Percentiles rank a stretch among this genome's conserved stretches.
Conservation (phyloP, 2,329 filamentous ascomycete species). For the Graphilbum sp. region DNA sequence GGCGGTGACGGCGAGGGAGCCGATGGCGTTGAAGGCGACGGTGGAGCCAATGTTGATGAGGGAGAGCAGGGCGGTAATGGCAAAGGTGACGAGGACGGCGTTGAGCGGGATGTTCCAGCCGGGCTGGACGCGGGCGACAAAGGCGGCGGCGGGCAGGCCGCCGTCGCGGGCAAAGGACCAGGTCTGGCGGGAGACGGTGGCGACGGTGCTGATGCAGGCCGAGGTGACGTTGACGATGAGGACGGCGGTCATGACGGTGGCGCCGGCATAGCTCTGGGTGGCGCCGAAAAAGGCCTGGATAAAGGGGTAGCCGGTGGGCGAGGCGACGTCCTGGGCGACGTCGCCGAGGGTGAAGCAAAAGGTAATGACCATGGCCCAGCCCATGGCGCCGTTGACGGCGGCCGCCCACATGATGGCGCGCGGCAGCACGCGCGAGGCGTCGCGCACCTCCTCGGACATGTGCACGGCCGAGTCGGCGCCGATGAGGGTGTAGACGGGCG, state of each 20-base stretch:
- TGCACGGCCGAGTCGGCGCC: constrained; percentile 19
- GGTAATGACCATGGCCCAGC: constrained; percentile 21
- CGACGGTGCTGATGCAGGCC: constrained; percentile 35
- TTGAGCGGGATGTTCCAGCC: constrained; percentile 23
- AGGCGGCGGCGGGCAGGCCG: constrained; percentile 21
- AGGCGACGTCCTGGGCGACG: constrained; percentile 10
- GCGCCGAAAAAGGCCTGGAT: constrained; percentile 40
- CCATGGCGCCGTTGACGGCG: constrained; percentile 19
- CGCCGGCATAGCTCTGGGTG: constrained; percentile 28
- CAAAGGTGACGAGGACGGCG: constrained; percentile 30
- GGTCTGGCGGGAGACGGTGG: constrained; percentile 38
- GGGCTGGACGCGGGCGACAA: constrained; percentile 17
- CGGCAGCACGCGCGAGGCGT: constrained; percentile 19
- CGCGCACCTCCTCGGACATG: constrained; percentile 22
- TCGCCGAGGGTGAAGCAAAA: constrained; percentile 20
- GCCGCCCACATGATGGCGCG: constrained; percentile 19
- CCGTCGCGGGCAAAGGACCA: constrained; percentile 34
- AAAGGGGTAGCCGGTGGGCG: constrained; percentile 36
- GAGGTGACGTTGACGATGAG: constrained; percentile 30
- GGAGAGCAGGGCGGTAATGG: constrained; percentile 25
- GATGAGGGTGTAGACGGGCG: constrained; percentile 20
- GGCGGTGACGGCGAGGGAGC: constrained; percentile 31
- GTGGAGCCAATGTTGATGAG: constrained; percentile 35
- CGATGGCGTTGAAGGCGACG: constrained; percentile 34
- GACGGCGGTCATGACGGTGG: constrained; percentile 31